These are phyloP conservation scores for Cytospora piceicola DNA, from an alignment of 2,329 filamentous ascomycete species.

Conservation along the genomic window DNA sequence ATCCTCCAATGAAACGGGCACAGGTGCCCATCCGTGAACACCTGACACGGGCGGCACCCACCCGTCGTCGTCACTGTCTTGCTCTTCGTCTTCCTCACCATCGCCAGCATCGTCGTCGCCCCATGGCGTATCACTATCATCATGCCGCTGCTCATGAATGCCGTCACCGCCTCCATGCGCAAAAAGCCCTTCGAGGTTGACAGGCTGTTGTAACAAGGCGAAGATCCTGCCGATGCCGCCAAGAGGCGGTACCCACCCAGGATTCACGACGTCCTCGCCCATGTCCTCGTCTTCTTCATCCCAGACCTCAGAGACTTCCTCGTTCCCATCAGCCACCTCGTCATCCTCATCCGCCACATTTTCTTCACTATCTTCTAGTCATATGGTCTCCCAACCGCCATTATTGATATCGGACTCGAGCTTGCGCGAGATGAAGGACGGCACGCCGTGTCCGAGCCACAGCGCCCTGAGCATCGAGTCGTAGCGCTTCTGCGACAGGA, in stretches of 20 bases:
- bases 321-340: neutral
- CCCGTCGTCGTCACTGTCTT: constrained; percentile 11
- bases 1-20: constrained; percentile 17
- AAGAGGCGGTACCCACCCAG: neutral
- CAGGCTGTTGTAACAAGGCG: neutral
- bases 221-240: neutral
- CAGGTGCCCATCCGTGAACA: constrained; percentile 16
- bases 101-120: neutral
- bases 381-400: constrained; percentile 92
- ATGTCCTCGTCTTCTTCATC: neutral
- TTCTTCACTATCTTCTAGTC: constrained; percentile 33
- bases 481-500: constrained; percentile 91
- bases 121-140: neutral
- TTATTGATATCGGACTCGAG: constrained; percentile 96
- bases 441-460: constrained; percentile 85
- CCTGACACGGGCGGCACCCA: constrained; percentile 15
- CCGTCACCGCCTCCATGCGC: neutral
- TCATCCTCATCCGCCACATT: constrained; percentile 8
- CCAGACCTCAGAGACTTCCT: neutral
- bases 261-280: neutral
- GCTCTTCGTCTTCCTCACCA: constrained; percentile 10
- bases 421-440: constrained; percentile 85
- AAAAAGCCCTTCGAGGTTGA: neutral
- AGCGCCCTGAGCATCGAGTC: constrained; percentile 83
- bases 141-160: neutral